Percentiles rank a stretch among this genome's conserved stretches.
These are phyloP conservation scores for Massarina eburnea DNA, from an alignment of 2,329 filamentous ascomycete genomes.

Conservation along the genomic window DNA sequence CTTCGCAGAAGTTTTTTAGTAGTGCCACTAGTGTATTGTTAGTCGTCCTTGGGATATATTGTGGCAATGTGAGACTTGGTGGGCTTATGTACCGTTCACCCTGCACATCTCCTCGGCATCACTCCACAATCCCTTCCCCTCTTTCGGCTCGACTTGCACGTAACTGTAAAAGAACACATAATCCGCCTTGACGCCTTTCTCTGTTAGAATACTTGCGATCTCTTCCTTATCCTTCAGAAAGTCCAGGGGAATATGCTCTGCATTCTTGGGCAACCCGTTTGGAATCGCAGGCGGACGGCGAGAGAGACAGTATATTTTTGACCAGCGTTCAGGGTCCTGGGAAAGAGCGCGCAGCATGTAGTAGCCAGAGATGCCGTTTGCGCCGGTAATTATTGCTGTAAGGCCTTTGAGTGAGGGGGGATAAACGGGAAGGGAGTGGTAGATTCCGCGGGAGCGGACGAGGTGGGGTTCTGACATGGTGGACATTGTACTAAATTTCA, in stretches of 20 bases:
- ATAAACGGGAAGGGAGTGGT: conserved; percentile 53
- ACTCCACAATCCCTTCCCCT: conserved; percentile 50
- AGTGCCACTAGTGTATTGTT: conserved; percentile 31
- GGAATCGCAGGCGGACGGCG: conserved; percentile 49
- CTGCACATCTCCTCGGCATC: conserved; percentile 54
- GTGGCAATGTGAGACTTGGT: too few species aligned
- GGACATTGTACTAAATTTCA: too few species aligned
- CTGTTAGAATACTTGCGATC: conserved; percentile 39
- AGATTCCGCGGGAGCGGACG: conserved; percentile 47
- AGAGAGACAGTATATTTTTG: conserved; percentile 55
- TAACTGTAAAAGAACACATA: conserved; percentile 60
- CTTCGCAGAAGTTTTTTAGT: conserved; percentile 52
- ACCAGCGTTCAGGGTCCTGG: conserved; percentile 52
- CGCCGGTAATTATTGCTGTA: conserved; percentile 56
- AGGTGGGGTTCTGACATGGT: conserved; percentile 16
- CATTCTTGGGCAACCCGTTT: conserved; percentile 37
- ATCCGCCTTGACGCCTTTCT: conserved; percentile 40
- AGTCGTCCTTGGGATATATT: conserved; percentile 7
- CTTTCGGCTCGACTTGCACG: conserved; percentile 53
- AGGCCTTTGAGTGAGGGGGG: conserved; percentile 45
- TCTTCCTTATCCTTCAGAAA: conserved; percentile 42
- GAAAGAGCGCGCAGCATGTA: conserved; percentile 54
- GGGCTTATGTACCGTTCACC: conserved; percentile 51
- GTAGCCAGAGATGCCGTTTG: conserved; percentile 57
- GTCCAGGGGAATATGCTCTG: conserved; percentile 47